Evolutionary conservation across 1,139 yeast species (phyloP).

Genomic region (Kluyveromyces sp.): DNA sequence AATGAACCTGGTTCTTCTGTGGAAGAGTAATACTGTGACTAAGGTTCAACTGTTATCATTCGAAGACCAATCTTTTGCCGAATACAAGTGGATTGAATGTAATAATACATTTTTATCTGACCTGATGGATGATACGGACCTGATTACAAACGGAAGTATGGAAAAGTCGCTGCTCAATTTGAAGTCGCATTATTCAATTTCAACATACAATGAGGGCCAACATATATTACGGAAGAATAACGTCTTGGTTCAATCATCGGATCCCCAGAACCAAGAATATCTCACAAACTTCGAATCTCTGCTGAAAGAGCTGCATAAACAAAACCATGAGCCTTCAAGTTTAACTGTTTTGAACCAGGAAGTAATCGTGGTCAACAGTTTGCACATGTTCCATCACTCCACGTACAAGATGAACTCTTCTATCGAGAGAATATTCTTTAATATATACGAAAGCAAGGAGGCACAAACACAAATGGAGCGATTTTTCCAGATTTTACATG

Average conservation of each 20-base stretch:
- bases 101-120: constrained; percentile 25
- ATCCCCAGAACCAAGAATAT: constrained; percentile 20
- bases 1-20: constrained; percentile 37
- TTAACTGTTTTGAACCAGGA: constrained; percentile 30
- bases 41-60: constrained; percentile 36
- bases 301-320: constrained; percentile 51
- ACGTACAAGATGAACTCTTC: constrained; percentile 24
- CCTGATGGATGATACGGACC: constrained; percentile 18
- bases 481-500: constrained; percentile 22
- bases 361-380: constrained; percentile 24
- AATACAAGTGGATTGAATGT: constrained; percentile 29
- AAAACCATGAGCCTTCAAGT: constrained; percentile 49
- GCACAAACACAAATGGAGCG: constrained; percentile 16
- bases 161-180: constrained; percentile 19
- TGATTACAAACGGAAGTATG: constrained; percentile 16
- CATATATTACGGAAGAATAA: constrained; percentile 23
- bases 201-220: constrained; percentile 23
- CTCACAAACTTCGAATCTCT: constrained; percentile 28
- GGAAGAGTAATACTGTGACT: constrained; percentile 61
- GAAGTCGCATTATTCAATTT: constrained; percentile 21
- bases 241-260: constrained; percentile 15
- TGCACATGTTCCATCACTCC: constrained; percentile 24
- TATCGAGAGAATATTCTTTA: constrained; percentile 24
- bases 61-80: constrained; percentile 22
- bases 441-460: constrained; percentile 15